phyloP scores from a whole-genome alignment of 164 flowering plant genomes.

The Magnolia sinica region DNA sequence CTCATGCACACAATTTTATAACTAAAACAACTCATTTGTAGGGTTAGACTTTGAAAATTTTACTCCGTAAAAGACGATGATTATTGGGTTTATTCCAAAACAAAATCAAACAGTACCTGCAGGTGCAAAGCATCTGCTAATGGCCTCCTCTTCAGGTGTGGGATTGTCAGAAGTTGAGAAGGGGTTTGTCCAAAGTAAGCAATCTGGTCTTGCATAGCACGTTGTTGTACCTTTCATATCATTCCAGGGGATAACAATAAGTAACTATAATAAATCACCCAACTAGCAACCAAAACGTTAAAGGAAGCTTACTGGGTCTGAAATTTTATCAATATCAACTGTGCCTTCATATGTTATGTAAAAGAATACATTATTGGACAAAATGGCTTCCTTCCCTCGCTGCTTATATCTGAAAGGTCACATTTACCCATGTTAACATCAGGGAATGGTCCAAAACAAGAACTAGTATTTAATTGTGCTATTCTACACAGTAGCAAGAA shows the following conservation, averaged over 20 bases:
- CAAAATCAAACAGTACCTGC: slow-evolving; percentile 49
- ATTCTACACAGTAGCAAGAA: neutral
- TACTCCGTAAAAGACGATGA: no score
- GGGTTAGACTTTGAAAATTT: no score
- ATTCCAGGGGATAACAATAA: slow-evolving; percentile 14
- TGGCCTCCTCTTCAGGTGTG: slow-evolving; percentile 81
- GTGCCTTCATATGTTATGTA: slow-evolving; percentile 97
- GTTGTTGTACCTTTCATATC: slow-evolving; percentile 65
- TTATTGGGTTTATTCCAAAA: neutral
- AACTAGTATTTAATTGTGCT: neutral
- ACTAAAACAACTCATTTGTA: no score
- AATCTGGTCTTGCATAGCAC: slow-evolving; percentile 95
- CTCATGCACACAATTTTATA: no score
- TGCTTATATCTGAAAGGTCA: slow-evolving; percentile 77
- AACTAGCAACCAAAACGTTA: neutral
- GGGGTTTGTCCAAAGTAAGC: slow-evolving; percentile 99
- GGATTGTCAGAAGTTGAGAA: slow-evolving; percentile 82
- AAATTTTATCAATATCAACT: slow-evolving; percentile 89
- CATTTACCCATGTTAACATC: slow-evolving; percentile 9
- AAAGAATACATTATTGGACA: slow-evolving; percentile 91
- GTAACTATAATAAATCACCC: neutral
- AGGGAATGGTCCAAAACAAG: neutral
- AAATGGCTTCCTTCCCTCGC: slow-evolving; percentile 92
- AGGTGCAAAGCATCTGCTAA: slow-evolving; percentile 81
- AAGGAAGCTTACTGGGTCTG: slow-evolving; percentile 70